Evolutionary conservation across 1,284 basidiomycete genomes (phyloP).

Genomic region (Ceratobasidium sp.): DNA sequence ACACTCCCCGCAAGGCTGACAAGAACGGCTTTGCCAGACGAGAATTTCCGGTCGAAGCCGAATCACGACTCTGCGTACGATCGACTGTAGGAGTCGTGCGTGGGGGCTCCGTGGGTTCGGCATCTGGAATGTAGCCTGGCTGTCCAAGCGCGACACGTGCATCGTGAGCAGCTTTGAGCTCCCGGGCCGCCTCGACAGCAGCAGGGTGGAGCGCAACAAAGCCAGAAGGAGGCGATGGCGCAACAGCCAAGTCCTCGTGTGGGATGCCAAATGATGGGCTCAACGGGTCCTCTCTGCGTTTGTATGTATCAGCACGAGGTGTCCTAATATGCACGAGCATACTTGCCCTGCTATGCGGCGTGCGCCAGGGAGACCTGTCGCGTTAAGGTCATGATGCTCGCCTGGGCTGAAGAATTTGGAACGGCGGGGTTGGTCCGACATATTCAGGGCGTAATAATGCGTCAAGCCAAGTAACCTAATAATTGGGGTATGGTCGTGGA

Average conservation of each 20-base stretch:
- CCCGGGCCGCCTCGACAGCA: constrained; percentile 5
- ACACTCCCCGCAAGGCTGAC: not conserved
- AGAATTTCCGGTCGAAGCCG: constrained; percentile 1
- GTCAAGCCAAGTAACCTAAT: not conserved
- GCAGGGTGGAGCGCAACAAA: constrained; percentile 19
- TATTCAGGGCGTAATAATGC: not conserved
- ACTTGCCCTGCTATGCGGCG: constrained; percentile 2
- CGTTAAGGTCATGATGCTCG: not conserved
- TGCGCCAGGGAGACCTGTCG: constrained; percentile 5
- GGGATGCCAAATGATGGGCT: constrained; percentile 11
- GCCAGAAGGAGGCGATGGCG: constrained; percentile 4
- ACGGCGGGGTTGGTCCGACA: not conserved
- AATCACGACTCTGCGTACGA: constrained; percentile 11
- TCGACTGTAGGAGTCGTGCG: not conserved
- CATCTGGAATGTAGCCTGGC: constrained; percentile 6
- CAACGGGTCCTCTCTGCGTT: not conserved
- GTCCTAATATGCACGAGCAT: not conserved
- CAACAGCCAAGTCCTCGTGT: not conserved
- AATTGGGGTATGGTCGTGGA: too few species aligned
- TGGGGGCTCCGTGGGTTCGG: not conserved
- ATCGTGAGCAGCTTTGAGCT: constrained; percentile 11
- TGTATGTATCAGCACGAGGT: not conserved
- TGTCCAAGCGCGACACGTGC: not conserved
- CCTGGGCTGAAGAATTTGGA: not conserved
- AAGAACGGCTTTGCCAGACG: not conserved